Percentiles rank a stretch among this genome's conserved stretches.
phyloP scores from a whole-genome alignment of 2,329 filamentous ascomycete genomes.

The Colletotrichum destructivum region DNA sequence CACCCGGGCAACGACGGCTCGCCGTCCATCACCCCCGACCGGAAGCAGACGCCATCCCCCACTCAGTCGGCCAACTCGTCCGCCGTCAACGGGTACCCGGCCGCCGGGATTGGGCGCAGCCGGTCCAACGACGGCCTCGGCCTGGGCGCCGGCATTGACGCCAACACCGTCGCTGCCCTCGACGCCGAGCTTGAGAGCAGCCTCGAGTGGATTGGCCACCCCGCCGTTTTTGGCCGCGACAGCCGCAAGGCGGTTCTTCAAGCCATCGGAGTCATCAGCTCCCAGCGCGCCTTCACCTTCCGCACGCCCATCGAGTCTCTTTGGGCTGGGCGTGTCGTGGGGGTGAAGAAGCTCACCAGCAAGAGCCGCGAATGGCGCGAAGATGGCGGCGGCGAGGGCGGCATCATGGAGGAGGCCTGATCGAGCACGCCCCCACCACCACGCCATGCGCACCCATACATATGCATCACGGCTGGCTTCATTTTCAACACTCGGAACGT shows the following conservation, averaged over 20 bases:
- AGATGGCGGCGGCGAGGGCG: constrained; percentile 80
- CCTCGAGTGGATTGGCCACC: constrained; percentile 98
- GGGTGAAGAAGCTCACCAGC: constrained; percentile 86
- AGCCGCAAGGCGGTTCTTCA: constrained; percentile 96
- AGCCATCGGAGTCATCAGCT: constrained; percentile 96
- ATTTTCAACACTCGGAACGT: constrained; percentile 23
- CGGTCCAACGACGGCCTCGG: constrained; percentile 72
- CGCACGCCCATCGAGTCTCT: constrained; percentile 89
- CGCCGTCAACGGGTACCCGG: constrained; percentile 65
- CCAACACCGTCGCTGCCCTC: constrained; percentile 84
- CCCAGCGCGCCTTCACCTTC: constrained; percentile 94
- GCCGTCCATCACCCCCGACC: constrained; percentile 58
- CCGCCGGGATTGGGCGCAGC: constrained; percentile 60
- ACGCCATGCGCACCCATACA: constrained; percentile 31
- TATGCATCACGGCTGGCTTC: constrained; percentile 34
- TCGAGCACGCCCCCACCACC: constrained; percentile 4
- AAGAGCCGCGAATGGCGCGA: constrained; percentile 94
- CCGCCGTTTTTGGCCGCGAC: constrained; percentile 93
- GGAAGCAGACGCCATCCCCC: constrained; percentile 57
- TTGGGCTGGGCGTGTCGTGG: constrained; percentile 87
- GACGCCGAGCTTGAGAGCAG: constrained; percentile 92
- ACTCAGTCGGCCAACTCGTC: constrained; percentile 65
- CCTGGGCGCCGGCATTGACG: constrained; percentile 84
- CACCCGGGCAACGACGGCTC: constrained; percentile 64
- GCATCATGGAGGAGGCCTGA: constrained; percentile 74